Base-by-base conservation (phyloP, 164 flowering plant species). In the Macadamia tetraphylla region DNA sequence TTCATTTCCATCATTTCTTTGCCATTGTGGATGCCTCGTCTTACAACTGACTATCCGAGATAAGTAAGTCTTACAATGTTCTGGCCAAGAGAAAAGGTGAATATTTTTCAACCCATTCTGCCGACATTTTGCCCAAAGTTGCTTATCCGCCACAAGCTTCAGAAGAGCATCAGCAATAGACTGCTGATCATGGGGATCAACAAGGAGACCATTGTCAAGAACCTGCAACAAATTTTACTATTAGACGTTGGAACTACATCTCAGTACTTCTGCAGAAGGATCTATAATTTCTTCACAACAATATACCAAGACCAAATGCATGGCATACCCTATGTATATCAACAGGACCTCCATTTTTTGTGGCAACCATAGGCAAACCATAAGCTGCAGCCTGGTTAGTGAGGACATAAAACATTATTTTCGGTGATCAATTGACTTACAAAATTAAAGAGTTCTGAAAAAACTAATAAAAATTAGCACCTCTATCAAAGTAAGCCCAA, bases 401-500 rank as follows among this genome's bases (percentile, higher is more conserved):
- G 35, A 65, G 68, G 60, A 17, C n/a, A 29, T 6, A 67, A 42
- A 58, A 14, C 6, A 8, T 51, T 52, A 30, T 43, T 44, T 58
- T 35, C 13, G 35, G 6, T 18, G 57, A 46, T 67, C 14, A 48
- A 9, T 68, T 1, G n/a, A 32, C 11, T 60, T 60, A 42, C 44
- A 46, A 35, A 29, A 58, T 44, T 42, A 12, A 29, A 58, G 55
- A 46, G 68, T 49, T 11, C 23, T 15, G 12, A 15, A 11, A 9
- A 63, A 48, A 57, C 6, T 53, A 58, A 4, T 42, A 66, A 9
- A 58, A 68, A 68, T 12, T 40, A 52, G 49, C 53, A 94, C 98
- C 98, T 94, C 98, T 57, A 94, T 91, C 51, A 94, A 72, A 52
- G 98, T 94, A 63, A 94, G 94, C n/a, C 98, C 98, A 88, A 94